Evolutionary conservation across 108 stramenopile genomes (phyloP).

Genomic region (Nitzschia putrida): DNA sequence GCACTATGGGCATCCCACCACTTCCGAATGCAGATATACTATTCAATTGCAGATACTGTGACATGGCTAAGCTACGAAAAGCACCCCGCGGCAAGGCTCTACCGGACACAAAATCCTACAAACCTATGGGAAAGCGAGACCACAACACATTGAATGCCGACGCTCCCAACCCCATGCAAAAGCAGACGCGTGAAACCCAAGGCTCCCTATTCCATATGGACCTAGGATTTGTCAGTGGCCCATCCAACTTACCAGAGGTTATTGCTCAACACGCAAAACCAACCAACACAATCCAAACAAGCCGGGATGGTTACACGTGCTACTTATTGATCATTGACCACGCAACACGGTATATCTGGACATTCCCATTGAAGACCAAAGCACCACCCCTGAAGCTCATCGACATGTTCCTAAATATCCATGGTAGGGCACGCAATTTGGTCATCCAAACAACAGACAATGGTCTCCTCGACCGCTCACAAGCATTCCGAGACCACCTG

Average conservation of each 20-base stretch:
- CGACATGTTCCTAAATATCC: background rate
- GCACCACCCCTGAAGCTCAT: constrained; percentile 10
- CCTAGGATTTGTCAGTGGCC: constrained; percentile 13
- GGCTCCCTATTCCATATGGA: constrained; percentile 23
- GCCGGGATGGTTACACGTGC: background rate
- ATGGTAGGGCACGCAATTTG: background rate
- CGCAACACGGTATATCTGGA: background rate
- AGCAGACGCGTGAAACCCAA: too few relatives aligned
- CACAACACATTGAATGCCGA: too few relatives aligned
- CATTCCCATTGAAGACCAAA: background rate
- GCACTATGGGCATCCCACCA: background rate
- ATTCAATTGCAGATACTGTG: background rate
- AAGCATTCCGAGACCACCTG: background rate
- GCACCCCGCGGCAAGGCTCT: too few relatives aligned
- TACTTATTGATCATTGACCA: constrained; percentile 5
- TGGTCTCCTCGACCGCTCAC: background rate
- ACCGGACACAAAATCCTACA: background rate
- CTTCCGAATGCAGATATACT: background rate
- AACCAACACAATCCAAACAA: background rate
- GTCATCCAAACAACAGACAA: background rate
- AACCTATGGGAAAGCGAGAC: too few relatives aligned
- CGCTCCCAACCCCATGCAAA: too few relatives aligned
- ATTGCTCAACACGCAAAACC: background rate
- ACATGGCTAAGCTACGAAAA: background rate
- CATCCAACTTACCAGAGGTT: background rate